phyloP scores from a whole-genome alignment of 345 rosid genomes.

The Corchorus olitorius region DNA sequence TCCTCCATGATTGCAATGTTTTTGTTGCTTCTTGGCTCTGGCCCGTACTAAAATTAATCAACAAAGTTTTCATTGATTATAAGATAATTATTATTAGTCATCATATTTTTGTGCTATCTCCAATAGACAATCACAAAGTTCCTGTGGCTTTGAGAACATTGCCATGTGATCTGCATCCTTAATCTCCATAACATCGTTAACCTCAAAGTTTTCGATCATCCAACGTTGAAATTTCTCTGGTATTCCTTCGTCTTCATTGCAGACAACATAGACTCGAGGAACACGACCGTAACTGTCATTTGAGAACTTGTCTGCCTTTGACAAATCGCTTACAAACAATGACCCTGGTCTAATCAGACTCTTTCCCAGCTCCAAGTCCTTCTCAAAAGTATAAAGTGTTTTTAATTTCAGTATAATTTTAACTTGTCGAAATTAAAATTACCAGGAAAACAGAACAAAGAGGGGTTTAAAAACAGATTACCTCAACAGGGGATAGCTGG shows the following conservation, averaged over 20 bases:
- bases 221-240: constrained; percentile 31
- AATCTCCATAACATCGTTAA: constrained; percentile 33
- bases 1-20: no score
- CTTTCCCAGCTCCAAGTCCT: constrained; percentile 48
- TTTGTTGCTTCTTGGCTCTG: no score
- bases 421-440: background rate
- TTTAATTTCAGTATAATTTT: background rate
- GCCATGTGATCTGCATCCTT: constrained; percentile 41
- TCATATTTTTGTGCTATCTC: constrained; percentile 29
- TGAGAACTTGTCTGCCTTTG: constrained; percentile 26
- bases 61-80: background rate
- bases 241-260: constrained; percentile 29
- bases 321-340: constrained; percentile 26
- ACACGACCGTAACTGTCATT: constrained; percentile 29
- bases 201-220: constrained; percentile 36
- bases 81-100: constrained; percentile 6
- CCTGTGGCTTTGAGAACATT: constrained; percentile 40
- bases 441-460: background rate
- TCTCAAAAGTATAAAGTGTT: background rate
- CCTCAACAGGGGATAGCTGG: constrained; percentile 38
- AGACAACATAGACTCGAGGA: constrained; percentile 22
- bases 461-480: background rate
- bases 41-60: background rate
- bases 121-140: constrained; percentile 33
- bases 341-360: constrained; percentile 35